Base-by-base conservation (phyloP, 805 yeast species). In the Novakomyces olei region DNA sequence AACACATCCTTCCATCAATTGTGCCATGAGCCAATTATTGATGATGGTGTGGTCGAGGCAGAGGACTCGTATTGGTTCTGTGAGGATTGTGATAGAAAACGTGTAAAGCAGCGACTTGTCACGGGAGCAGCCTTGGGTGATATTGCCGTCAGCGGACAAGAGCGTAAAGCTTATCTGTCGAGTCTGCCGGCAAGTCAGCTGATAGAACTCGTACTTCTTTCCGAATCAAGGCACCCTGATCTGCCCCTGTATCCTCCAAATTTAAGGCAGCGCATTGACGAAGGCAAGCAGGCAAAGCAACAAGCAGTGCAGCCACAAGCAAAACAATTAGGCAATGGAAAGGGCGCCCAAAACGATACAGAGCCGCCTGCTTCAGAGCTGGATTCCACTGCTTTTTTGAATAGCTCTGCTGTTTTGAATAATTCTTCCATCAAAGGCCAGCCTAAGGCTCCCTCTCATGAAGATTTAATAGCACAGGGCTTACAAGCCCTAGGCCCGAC, bases 21-120 rank as follows among this genome's bases (percentile, higher is more conserved):
- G 18, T 55, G 61, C 36, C 60, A 55, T 39, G 43, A 42, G 16
- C 61, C 61, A 9, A 50, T 47, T 7, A 51, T 56, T 14, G 61
- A 55, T 30, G 40, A 55, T 5, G 43, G 53, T 8, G 53, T 48
- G 18, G 53, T 55, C 10, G 57, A 54, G 17, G 53, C 55, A 10
- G 53, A 54, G 1, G 60, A 55, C 30, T 54, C 55, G 4, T 50
- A 51, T 37, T 55, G 58, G 59, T 55, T 48, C 39, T 55, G 61
- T 39, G 43, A 43, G 32, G 46, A 51, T 29, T 55, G 60, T 34
- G 50, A 48, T 37, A 48, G 48, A n/a, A 53, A 50, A 34, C 19
- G 30, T 5, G 43, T 47, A 2, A 55, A 55, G 22, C 38, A 41
- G 23, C 51, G 54, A 7, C 40, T 55, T 18, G 57, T 54, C 31